Evolutionary conservation across 2,329 filamentous ascomycete species (phyloP), one percentile per base, ranked within the genome.

Genomic region (Colletotrichum sp.): DNA sequence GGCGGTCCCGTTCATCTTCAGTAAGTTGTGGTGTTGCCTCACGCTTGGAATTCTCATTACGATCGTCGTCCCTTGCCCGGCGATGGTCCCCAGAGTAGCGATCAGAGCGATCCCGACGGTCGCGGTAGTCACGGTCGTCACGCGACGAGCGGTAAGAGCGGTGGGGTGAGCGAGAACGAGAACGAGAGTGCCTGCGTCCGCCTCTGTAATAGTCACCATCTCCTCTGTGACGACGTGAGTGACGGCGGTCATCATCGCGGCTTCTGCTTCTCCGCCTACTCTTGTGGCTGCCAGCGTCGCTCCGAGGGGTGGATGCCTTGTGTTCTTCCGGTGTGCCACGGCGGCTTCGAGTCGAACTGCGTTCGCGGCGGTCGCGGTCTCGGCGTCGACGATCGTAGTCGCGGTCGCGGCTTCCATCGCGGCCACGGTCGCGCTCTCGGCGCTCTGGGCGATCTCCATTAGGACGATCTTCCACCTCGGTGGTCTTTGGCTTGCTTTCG

Each of bases 1-100:
- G 94, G 80, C 95, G 94, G 87, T 99, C 97, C 82, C 96, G 94
- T 87, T 99, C 97, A 86, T 98, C 97, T 85, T 98, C 96, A 81
- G 94, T 98, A 76, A 94, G 92, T 82, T 94, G 93, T 32, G 95
- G 94, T 69, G 94, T 93, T 72, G 84, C 84, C 77, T 91, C 90
- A 79, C 85, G 85, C 80, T 84, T 87, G 52, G 84, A 77, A 55
- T 69, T 68, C 62, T 83, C 83, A 71, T 85, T 82, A 58, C 83
- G 84, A 34, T 87, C 86, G 13, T 90, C 88, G 67, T 91, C 89
- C 76, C 88, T 86, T 71, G 88, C 88, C 80, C 92, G 90, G 77
- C 90, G 90, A 78, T 87, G 84, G 73, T 85, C 88, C 83, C 74
- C 74, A 36, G 77, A 75, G 74, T 77, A 77, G 34, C 77, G 76